Evolutionary conservation across 768 basidiomycete species (phyloP).

Genomic region (Cystobasidium ongulense): DNA sequence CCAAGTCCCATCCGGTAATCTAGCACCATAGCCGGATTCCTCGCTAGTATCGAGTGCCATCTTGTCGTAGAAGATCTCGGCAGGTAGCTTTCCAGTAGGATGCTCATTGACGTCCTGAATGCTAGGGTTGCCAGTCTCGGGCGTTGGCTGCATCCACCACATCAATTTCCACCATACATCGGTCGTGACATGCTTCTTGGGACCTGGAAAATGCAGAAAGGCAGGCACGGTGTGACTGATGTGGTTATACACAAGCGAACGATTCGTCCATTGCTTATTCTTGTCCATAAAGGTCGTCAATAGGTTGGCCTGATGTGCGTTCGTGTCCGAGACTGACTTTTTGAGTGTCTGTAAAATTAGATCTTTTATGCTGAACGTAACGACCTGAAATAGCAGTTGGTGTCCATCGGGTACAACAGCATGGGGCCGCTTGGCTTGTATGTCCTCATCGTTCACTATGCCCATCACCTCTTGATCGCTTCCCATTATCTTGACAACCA

Average conservation of each 20-base stretch:
- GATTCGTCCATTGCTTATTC: neutral
- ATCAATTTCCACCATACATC: neutral
- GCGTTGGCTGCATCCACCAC: slow-evolving; percentile 10
- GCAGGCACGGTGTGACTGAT: neutral
- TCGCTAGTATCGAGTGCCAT: neutral
- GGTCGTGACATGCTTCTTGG: neutral
- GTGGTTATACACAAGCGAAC: neutral
- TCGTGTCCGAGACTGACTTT: neutral
- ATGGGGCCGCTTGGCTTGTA: neutral
- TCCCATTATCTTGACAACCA: neutral
- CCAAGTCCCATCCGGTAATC: neutral
- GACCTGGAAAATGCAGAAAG: neutral
- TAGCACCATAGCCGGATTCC: neutral
- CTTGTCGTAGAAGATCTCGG: neutral
- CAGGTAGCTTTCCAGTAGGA: neutral
- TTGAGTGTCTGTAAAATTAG: neutral
- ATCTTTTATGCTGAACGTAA: neutral
- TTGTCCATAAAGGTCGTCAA: neutral
- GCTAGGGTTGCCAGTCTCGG: neutral
- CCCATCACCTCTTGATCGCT: slow-evolving; percentile 10
- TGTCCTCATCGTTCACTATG: neutral
- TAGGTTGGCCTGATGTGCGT: neutral
- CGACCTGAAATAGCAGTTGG: neutral
- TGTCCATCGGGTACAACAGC: neutral
- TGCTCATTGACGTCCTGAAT: too few species aligned